phyloP scores from a whole-genome alignment of 345 rosid species.

The Moricandia moricandioides region DNA sequence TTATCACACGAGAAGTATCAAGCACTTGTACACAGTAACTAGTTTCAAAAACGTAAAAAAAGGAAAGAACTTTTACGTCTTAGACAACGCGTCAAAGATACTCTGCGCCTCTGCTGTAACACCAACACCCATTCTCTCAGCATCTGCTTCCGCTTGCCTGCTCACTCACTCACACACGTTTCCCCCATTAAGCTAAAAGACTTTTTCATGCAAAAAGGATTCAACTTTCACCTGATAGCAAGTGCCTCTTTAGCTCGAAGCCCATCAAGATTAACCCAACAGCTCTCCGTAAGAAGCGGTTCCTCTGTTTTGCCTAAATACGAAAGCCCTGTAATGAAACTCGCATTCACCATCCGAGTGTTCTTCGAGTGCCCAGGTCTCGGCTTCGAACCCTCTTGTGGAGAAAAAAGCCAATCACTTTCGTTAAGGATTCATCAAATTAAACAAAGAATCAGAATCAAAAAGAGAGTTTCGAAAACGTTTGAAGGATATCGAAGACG shows the following conservation, averaged over 20 bases:
- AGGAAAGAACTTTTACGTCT: constrained; percentile 52
- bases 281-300: constrained; percentile 67
- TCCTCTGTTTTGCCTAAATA: constrained; percentile 73
- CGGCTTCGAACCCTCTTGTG: constrained; percentile 74
- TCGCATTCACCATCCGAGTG: constrained; percentile 73
- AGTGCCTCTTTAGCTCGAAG: constrained; percentile 73
- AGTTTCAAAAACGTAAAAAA: not conserved
- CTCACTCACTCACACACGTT: constrained; percentile 32
- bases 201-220: not conserved
- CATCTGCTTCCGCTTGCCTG: constrained; percentile 86
- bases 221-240: constrained; percentile 61
- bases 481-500: constrained; percentile 82
- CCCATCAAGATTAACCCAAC: constrained; percentile 55
- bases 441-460: not conserved
- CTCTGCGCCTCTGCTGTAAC: constrained; percentile 84
- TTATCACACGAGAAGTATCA: too few relatives aligned
- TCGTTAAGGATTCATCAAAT: constrained; percentile 41
- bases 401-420: constrained; percentile 3
- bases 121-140: constrained; percentile 89
- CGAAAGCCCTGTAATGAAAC: constrained; percentile 63
- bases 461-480: not conserved
- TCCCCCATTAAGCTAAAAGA: not conserved
- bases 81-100: constrained; percentile 83
- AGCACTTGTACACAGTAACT: too few relatives aligned
- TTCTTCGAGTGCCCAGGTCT: constrained; percentile 59